Percentiles rank a stretch among this genome's conserved stretches.
phyloP scores from a whole-genome alignment of 2,329 filamentous ascomycete species.

The Fusarium nelsonii region DNA sequence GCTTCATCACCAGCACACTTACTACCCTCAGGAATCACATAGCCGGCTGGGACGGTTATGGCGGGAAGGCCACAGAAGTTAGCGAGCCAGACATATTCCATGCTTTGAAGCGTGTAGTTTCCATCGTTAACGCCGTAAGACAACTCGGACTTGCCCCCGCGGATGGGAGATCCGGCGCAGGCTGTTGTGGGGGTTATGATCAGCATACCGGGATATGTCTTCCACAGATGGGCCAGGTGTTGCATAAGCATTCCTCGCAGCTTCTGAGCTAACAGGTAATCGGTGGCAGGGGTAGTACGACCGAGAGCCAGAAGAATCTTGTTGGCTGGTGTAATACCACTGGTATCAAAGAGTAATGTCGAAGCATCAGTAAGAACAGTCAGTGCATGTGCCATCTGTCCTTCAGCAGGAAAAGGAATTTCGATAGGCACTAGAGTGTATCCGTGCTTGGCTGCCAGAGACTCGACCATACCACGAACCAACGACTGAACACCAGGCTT shows the following conservation, averaged over 20 bases:
- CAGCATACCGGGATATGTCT: constrained; percentile 73
- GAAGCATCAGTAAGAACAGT: constrained; percentile 76
- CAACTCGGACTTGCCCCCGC: constrained; percentile 52
- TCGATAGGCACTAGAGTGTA: constrained; percentile 68
- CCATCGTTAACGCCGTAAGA: constrained; percentile 60
- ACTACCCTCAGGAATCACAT: constrained; percentile 54
- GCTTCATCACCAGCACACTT: constrained; percentile 50
- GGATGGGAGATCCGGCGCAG: constrained; percentile 61
- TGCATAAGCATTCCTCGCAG: constrained; percentile 76
- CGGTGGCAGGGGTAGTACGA: constrained; percentile 70
- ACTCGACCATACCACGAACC: constrained; percentile 60
- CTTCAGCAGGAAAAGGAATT: constrained; percentile 70
- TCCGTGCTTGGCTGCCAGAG: constrained; percentile 64
- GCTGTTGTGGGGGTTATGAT: constrained; percentile 77
- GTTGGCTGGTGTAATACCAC: constrained; percentile 69
- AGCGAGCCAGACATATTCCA: constrained; percentile 65
- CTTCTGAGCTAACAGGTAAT: constrained; percentile 77
- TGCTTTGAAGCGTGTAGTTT: constrained; percentile 59
- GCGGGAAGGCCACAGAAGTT: constrained; percentile 64
- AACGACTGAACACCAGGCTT: constrained; percentile 58
- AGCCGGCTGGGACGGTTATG: constrained; percentile 61
- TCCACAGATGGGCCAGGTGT: constrained; percentile 76
- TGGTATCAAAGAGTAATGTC: constrained; percentile 60
- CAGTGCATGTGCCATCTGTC: constrained; percentile 78
- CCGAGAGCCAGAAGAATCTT: constrained; percentile 75